These are phyloP conservation scores for Fusarium sp. DNA, from an alignment of 2,329 filamentous ascomycete genomes.

Conservation along the genomic window DNA sequence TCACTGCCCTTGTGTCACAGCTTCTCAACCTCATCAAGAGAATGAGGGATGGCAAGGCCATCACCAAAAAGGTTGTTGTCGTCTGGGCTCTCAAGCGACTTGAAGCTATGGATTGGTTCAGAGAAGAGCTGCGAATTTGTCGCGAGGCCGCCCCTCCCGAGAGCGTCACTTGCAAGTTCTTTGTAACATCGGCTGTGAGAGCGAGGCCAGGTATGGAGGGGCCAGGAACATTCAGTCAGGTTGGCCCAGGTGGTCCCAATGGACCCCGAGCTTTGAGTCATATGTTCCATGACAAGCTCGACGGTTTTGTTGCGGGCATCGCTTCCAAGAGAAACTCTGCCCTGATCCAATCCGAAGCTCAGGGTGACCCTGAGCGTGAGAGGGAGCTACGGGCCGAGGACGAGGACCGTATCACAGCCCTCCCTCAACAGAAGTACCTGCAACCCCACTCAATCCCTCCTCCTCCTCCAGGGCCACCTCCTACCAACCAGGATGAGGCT, in stretches of 20 bases:
- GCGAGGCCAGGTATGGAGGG: conserved; percentile 49
- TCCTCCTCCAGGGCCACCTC: conserved; percentile 44
- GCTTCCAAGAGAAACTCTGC: conserved; percentile 88
- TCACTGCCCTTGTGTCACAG: conserved; percentile 92
- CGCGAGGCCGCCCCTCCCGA: conserved; percentile 88
- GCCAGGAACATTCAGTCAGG: conserved; percentile 55
- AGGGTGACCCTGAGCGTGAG: conserved; percentile 81
- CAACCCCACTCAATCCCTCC: conserved; percentile 58
- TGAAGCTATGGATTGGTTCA: conserved; percentile 98
- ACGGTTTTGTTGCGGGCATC: conserved; percentile 86
- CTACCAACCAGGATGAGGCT: conserved; percentile 54
- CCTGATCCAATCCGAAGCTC: conserved; percentile 82
- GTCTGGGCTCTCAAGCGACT: conserved; percentile 94
- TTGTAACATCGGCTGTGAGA: conserved; percentile 76
- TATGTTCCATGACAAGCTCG: conserved; percentile 84
- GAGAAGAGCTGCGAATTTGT: conserved; percentile 91
- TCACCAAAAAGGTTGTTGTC: conserved; percentile 88
- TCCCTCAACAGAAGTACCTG: conserved; percentile 75
- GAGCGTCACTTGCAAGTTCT: conserved; percentile 93
- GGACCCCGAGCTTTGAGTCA: conserved; percentile 72
- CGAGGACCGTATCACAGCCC: conserved; percentile 83
- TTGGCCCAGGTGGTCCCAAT: conserved; percentile 29
- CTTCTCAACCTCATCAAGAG: conserved; percentile 93
- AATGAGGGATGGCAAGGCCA: conserved; percentile 93
- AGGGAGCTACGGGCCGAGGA: conserved; percentile 82